phyloP scores from a whole-genome alignment of 2,329 filamentous ascomycete genomes.

The Alternaria sp. region DNA sequence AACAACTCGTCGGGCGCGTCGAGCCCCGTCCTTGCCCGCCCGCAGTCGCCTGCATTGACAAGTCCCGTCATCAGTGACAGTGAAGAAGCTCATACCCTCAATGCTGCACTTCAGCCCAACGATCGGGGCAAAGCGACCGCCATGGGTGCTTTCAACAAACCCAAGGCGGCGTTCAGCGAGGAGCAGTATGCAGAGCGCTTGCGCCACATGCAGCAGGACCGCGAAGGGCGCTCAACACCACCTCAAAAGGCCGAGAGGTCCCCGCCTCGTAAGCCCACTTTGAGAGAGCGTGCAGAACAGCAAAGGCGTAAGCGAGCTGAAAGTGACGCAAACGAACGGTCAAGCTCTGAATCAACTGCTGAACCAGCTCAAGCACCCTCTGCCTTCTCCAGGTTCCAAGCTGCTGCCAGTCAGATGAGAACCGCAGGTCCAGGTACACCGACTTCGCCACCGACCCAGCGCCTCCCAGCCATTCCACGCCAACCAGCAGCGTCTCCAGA shows the following conservation, averaged over 20 bases:
- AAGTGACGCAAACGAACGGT: conserved; percentile 25
- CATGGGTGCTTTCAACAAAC: conserved; percentile 73
- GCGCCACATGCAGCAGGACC: conserved; percentile 77
- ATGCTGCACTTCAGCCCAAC: conserved; percentile 70
- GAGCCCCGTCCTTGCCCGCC: conserved; percentile 49
- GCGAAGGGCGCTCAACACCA: conserved; percentile 59
- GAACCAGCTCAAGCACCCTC: conserved; percentile 39
- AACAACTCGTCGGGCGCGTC: conserved; percentile 46
- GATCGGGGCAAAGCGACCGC: conserved; percentile 85
- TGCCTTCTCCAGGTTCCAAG: conserved; percentile 55
- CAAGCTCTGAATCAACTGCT: conserved; percentile 38
- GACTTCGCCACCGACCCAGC: conserved; percentile 14
- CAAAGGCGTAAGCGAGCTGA: conserved; percentile 43
- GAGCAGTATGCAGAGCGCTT: conserved; percentile 83
- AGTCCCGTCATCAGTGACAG: conserved; percentile 76
- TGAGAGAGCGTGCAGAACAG: conserved; percentile 45
- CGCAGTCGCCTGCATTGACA: conserved; percentile 60
- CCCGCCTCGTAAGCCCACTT: conserved; percentile 31
- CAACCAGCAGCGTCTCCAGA: conserved; percentile 21
- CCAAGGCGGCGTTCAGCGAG: conserved; percentile 79
- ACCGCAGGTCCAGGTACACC: conserved; percentile 30
- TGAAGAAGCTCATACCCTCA: conserved; percentile 69
- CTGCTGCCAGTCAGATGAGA: conserved; percentile 54
- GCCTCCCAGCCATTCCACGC: conserved; percentile 9
- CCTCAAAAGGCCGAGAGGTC: conserved; percentile 25